Base-by-base conservation (phyloP, 805 yeast species). In the Metschnikowia gelsemii region DNA sequence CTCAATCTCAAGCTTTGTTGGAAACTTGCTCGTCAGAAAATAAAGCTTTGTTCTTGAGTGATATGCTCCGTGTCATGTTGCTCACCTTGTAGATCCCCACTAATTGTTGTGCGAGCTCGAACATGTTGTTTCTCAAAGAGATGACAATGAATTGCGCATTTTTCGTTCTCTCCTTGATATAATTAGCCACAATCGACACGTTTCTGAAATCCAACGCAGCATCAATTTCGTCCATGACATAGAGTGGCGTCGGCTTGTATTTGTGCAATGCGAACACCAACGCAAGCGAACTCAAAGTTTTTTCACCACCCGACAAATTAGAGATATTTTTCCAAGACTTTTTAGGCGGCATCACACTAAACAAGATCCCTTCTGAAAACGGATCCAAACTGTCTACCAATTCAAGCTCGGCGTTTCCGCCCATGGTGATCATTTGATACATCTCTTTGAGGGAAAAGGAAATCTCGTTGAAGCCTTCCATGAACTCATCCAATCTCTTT, bases 381-480 rank as follows among this genome's bases (percentile, higher is more conserved):
- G 99, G 99, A 64, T 93, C 98, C 58, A 91, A 75, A 46, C 95
- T 84, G 58, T 93, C 99, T 14, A 89, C 97, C 32, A 91, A 73
- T 61, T 93, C 99, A 25, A 93, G 72, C 61, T 93, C 99, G 0
- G 99, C 99, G 68, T 91, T 93, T 24, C 99, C 99, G 20, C 99
- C 99, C 95, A 91, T 89, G 1, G 99, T 93, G 46, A 93, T 93
- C 95, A 93, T 87, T 58, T 90, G 95, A 57, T 93, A 93, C 98
- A 93, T 90, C 55, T 88, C 96, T 61, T 91, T 93, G 50, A 93
- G 74, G 5, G 96, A 86, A 59, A 81, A 71, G 1, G 97, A 88
- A 21, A 93, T 93, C 16, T 80, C 74, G 50, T 82, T 78, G 67
- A 95, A 93, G 0, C 99, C 99, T 47, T 78, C 79, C 95, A 89